Evolutionary conservation across 2,329 filamentous ascomycete genomes (phyloP).

Genomic region (Trichoderma semiorbis): DNA sequence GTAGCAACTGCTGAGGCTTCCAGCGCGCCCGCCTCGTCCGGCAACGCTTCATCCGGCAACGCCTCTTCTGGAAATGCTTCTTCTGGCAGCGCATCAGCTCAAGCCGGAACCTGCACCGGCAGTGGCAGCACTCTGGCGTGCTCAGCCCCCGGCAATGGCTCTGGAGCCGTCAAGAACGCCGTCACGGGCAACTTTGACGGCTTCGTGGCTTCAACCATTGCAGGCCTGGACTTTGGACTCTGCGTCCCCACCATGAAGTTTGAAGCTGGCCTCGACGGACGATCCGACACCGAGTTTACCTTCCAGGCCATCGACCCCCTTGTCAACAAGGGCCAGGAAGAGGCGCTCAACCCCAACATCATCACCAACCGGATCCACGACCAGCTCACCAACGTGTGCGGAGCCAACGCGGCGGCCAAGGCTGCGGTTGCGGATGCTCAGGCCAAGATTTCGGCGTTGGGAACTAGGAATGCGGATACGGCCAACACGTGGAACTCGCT

Average conservation of each 20-base stretch:
- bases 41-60: not conserved
- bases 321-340: slow-evolving; percentile 6
- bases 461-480: not conserved
- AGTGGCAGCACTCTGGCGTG: not conserved
- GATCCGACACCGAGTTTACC: slow-evolving; percentile 1
- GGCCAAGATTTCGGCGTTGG: not conserved
- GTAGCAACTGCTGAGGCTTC: not conserved
- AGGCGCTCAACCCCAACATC: slow-evolving; percentile 10
- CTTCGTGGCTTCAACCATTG: not conserved
- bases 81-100: not conserved
- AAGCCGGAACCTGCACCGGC: not conserved
- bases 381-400: slow-evolving; percentile 6
- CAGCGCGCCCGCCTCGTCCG: not conserved
- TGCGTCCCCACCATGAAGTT: slow-evolving; percentile 8
- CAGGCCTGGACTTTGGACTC: not conserved
- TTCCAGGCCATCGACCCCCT: slow-evolving; percentile 5
- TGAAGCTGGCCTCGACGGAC: slow-evolving; percentile 2
- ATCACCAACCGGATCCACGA: slow-evolving; percentile 11
- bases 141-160: not conserved
- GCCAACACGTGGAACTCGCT: slow-evolving; percentile 8
- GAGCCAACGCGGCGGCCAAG: slow-evolving; percentile 11
- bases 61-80: not conserved
- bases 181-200: slow-evolving; percentile 11
- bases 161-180: not conserved
- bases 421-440: not conserved